phyloP scores from a whole-genome alignment of 331 rosid genomes.

The Quercus lobata region DNA sequence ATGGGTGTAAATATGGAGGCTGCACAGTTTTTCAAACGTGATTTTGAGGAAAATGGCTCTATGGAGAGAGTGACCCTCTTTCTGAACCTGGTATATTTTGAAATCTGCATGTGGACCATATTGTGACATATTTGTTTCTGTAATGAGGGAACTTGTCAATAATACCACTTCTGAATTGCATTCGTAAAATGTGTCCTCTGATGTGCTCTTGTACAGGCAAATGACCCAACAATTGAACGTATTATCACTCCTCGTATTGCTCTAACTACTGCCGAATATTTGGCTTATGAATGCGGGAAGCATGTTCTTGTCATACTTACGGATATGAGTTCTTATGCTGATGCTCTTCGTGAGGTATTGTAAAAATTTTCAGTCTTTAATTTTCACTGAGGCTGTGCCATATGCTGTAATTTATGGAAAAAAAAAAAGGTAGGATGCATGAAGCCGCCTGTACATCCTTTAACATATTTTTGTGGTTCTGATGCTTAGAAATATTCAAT shows the following conservation, averaged over 20 bases:
- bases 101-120: neutral
- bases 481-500: slow-evolving; percentile 8
- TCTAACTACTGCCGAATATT: slow-evolving; percentile 97
- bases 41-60: slow-evolving; percentile 99
- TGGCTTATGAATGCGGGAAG: slow-evolving; percentile 99
- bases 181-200: slow-evolving; percentile 7
- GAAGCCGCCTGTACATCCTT: slow-evolving; percentile 1
- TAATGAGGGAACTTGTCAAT: neutral
- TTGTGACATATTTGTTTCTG: neutral
- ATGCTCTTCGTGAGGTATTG: slow-evolving; percentile 99
- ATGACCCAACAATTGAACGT: slow-evolving; percentile 99
- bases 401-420: slow-evolving; percentile 1
- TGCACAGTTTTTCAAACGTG: slow-evolving; percentile 98
- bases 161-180: neutral
- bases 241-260: slow-evolving; percentile 99
- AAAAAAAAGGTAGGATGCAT: neutral
- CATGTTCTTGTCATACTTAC: slow-evolving; percentile 98
- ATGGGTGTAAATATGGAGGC: slow-evolving; percentile 99
- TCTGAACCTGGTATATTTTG: slow-evolving; percentile 76
- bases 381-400: neutral
- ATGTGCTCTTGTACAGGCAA: slow-evolving; percentile 66
- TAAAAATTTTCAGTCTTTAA: neutral
- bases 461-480: slow-evolving; percentile 3
- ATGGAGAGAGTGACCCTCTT: slow-evolving; percentile 99
- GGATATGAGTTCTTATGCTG: slow-evolving; percentile 99